Conservation (phyloP, 352 stramenopile species). For the Pythium insidiosum region DNA sequence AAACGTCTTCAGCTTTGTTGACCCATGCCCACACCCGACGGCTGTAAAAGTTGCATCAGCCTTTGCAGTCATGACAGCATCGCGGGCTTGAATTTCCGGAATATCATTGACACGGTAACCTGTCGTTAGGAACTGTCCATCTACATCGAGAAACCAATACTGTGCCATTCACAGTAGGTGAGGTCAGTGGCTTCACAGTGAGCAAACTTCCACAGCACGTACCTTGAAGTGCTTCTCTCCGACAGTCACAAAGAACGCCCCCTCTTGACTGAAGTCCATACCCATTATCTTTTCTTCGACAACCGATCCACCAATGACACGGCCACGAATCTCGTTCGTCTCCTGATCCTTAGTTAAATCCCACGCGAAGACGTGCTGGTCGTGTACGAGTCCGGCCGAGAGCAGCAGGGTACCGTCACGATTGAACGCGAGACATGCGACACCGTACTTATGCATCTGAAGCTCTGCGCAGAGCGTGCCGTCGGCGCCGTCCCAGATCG, state of each 20-base stretch:
- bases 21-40: constrained; percentile 50
- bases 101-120: constrained; percentile 45
- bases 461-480: constrained; percentile 78
- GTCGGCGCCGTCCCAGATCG: constrained; percentile 76
- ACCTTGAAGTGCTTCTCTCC: constrained; percentile 78
- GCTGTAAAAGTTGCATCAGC: constrained; percentile 59
- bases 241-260: constrained; percentile 78
- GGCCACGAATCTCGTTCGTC: constrained; percentile 18
- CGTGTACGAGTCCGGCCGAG: constrained; percentile 71
- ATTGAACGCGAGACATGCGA: constrained; percentile 77
- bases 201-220: constrained; percentile 1
- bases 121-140: constrained; percentile 39
- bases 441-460: constrained; percentile 73
- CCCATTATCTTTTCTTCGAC: constrained; percentile 65
- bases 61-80: constrained; percentile 53
- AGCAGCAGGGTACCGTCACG: constrained; percentile 51
- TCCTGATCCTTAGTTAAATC: constrained; percentile 22
- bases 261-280: constrained; percentile 59
- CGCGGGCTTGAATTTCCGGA: constrained; percentile 46
- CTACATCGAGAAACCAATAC: constrained; percentile 69
- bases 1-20: constrained; percentile 60
- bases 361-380: constrained; percentile 79
- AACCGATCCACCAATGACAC: constrained; percentile 31
- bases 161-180: constrained; percentile 9
- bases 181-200: neutral